Conservation (phyloP, 345 rosid species). For the Raphanus sativus region DNA sequence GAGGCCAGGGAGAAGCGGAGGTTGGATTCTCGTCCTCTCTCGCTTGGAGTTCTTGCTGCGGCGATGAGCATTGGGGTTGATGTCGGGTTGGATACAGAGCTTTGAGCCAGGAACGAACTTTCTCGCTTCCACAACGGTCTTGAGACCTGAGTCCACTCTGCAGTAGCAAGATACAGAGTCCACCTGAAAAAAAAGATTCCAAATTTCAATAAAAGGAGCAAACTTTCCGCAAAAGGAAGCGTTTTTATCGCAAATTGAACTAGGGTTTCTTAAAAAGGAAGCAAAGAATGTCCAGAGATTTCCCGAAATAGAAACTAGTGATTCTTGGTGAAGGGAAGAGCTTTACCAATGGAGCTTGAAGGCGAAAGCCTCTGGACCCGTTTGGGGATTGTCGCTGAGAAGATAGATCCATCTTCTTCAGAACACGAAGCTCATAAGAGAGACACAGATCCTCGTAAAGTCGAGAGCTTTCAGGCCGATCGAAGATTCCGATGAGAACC, state of each 20-base stretch:
- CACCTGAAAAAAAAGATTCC: slow-evolving; percentile 56
- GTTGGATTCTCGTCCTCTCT: slow-evolving; percentile 75
- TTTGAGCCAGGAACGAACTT: slow-evolving; percentile 95
- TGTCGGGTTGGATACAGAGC: slow-evolving; percentile 92
- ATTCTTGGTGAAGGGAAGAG: not conserved
- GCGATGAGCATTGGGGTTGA: slow-evolving; percentile 86
- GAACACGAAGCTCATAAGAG: slow-evolving; percentile 32
- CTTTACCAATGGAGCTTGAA: slow-evolving; percentile 83
- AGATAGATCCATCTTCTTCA: slow-evolving; percentile 62
- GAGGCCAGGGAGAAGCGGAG: slow-evolving; percentile 88
- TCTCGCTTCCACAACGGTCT: slow-evolving; percentile 90
- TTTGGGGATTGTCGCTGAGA: slow-evolving; percentile 52
- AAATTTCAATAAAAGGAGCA: not conserved
- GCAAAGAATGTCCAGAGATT: not conserved
- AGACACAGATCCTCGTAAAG: slow-evolving; percentile 30
- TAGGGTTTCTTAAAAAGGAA: not conserved
- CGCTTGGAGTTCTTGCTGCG: slow-evolving; percentile 68
- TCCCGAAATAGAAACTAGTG: not conserved
- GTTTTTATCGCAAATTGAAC: not conserved
- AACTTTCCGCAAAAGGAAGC: not conserved
- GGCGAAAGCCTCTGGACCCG: slow-evolving; percentile 56
- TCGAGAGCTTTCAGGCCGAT: not conserved
- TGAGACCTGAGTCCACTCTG: slow-evolving; percentile 86
- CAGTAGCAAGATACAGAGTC: slow-evolving; percentile 96
- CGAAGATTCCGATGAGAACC: slow-evolving; percentile 1